Base-by-base conservation (phyloP, 140 eudicot species). In the Ambrosia hybrid region DNA sequence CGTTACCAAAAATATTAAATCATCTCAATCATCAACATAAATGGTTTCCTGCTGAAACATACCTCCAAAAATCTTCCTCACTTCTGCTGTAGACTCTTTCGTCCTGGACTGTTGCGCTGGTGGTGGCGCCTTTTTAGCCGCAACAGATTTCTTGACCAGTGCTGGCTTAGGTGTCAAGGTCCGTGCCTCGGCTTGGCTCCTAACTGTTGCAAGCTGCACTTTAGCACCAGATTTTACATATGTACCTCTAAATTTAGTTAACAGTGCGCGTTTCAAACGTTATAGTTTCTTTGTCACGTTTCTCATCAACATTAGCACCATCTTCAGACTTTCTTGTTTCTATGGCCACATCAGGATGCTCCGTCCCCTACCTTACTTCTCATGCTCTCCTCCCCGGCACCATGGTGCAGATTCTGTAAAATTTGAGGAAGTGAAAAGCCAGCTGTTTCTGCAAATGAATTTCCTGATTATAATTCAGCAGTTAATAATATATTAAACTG, bases 1-100 rank as follows among this genome's bases (percentile, higher is more conserved):
- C 57, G 51, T 57, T 33, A 33, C 39, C 9, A 58, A 26, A n/a
- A 4, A 33, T 65, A 38, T n/a, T 36, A 63, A 51, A 56, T 56
- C 21, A 15, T 30, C 60, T 84, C 59, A 89, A 70, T 94, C 99
- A 61, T 90, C 99, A 5, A 94, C 74, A 39, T 94, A 94, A 76
- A 94, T 94, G 55, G 97, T 88, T 83, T 94, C 97, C 75, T 94
- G 99, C 83, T 90, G 81, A 81, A 94, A 94, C 77, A 94, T 78
- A 0, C 99, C 99, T 9, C 99, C 99, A 21, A 94, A 86, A 7
- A 90, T 81, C 77, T 90, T 94, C 83, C 92, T 84, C 69, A 80
- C 84, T 59, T 94, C 96, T 3, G 67, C 75, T 83, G 83, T 83
- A 14, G 87, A 48, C 52, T 86, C 86, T 64, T 65, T 57, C 64